Base-by-base conservation (phyloP, 2,329 filamentous ascomycete genomes). In the Fusarium setosum region DNA sequence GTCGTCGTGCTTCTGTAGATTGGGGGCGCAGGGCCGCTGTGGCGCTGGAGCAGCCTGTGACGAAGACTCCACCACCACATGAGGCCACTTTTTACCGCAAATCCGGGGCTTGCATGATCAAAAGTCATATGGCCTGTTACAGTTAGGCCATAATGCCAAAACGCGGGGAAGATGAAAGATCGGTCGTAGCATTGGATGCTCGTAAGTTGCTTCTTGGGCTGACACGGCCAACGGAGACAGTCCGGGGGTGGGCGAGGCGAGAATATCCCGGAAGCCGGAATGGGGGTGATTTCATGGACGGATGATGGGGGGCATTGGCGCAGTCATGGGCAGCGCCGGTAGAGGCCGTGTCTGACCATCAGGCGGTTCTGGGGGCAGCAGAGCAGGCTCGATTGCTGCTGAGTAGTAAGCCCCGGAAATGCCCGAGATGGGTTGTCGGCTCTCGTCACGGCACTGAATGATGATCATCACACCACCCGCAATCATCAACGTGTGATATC, bases 381-480 rank as follows among this genome's bases (percentile, higher is more conserved):
- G 26, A n/a, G n/a, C n/a, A n/a, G 8, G 26, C 26, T 29, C 26
- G 29, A 17, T 50, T 5, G 8, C 50, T 63, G 65, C 53, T 42
- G 42, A 32, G 53, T 13, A 29, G 47, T n/a, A 32, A 4, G 48
- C 31, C 48, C 65, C 67, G 66, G 59, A 56, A 44, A 54, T 49
- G 53, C 49, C 66, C 66, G 67, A 67, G 47, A 52, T 34, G 63
- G 63, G 50, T 63, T 37, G 38, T 35, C 59, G n/a, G 49, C 38
- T 44, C 26, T 35, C 47, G 37, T 67, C 61, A 59, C 58, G 40
- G 55, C 47, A 38, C 15, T 23, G 15, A 26, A 60, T 44, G 62
- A 47, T 65, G 48, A 70, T 67, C 38, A 63, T 71, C 68, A 68
- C 61, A 59, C 68, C 68, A 71, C 63, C 34, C 34, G 61, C 52